A percentile compares a stretch with the other conserved stretches of the same genome.
Conservation (phyloP, 345 rosid species). For the Camelina laxa region DNA sequence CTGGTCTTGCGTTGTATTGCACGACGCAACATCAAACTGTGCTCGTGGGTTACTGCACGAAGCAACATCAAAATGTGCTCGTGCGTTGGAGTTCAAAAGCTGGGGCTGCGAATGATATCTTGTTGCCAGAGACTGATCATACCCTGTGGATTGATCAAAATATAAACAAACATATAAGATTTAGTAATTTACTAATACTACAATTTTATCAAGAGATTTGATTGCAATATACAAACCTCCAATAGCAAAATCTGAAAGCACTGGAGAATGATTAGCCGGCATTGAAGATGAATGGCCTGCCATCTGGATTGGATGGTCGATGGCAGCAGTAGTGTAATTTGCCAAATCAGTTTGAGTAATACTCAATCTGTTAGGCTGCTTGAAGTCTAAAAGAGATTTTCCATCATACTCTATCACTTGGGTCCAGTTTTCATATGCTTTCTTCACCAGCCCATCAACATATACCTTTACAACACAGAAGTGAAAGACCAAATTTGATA, state of each 20-base stretch:
- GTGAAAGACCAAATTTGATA: constrained; percentile 14
- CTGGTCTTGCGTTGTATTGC: constrained; percentile 52
- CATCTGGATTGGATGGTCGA: constrained; percentile 63
- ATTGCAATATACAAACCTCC: constrained; percentile 62
- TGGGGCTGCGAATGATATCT: constrained; percentile 63
- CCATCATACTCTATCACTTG: constrained; percentile 90
- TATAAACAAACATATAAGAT: constrained; percentile 18
- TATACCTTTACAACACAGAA: constrained; percentile 60
- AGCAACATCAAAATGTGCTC: constrained; percentile 52
- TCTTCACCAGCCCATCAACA: constrained; percentile 86
- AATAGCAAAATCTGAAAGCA: constrained; percentile 54
- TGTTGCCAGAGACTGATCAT: constrained; percentile 52
- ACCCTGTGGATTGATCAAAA: constrained; percentile 51
- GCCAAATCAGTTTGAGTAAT: constrained; percentile 55
- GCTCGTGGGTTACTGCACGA: constrained; percentile 43
- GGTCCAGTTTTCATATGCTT: constrained; percentile 94
- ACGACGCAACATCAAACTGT: constrained; percentile 55
- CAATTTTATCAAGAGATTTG: constrained; percentile 5
- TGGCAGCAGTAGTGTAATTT: constrained; percentile 51
- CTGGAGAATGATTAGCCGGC: constrained; percentile 58
- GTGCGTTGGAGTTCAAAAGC: constrained; percentile 58
- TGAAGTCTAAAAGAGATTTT: constrained; percentile 69
- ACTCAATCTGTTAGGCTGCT: constrained; percentile 64
- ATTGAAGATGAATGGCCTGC: constrained; percentile 55
- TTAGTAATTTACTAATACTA: background rate